A percentile compares a stretch with the other conserved stretches of the same genome.
These are phyloP conservation scores for Eucalyptus camaldulensis DNA, from an alignment of 345 rosid genomes.

Conservation along the genomic window DNA sequence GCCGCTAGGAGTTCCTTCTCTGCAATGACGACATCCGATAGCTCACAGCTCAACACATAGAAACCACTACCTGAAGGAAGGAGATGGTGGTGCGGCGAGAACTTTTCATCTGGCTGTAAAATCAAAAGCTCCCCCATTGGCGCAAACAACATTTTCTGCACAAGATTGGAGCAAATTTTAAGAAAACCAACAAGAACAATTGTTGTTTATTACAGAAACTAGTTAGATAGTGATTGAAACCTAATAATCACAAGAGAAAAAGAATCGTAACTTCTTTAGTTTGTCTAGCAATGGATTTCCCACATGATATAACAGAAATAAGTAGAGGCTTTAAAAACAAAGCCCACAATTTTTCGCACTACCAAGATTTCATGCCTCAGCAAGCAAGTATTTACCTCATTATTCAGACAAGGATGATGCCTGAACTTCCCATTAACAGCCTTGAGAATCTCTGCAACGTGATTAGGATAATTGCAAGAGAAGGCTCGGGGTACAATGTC, in stretches of 20 bases:
- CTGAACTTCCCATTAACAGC: conserved; percentile 83
- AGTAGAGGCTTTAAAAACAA: background rate
- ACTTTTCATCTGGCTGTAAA: conserved; percentile 82
- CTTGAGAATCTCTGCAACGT: conserved; percentile 68
- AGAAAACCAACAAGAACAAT: background rate
- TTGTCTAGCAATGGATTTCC: background rate
- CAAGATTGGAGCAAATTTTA: background rate
- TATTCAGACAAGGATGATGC: conserved; percentile 77
- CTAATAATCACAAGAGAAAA: background rate
- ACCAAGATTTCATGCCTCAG: background rate
- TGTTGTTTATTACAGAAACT: background rate
- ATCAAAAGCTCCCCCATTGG: conserved; percentile 96
- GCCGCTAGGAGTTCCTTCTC: conserved; percentile 69
- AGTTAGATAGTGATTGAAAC: background rate
- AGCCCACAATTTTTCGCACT: background rate
- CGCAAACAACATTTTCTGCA: conserved; percentile 66
- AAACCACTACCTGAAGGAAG: conserved; percentile 94
- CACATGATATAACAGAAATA: background rate
- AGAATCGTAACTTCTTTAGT: background rate
- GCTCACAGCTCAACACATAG: conserved; percentile 34
- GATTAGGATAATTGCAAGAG: conserved; percentile 86
- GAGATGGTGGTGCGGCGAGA: conserved; percentile 79
- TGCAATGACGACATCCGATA: conserved; percentile 20
- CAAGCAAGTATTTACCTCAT: conserved; percentile 34
- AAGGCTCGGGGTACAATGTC: conserved; percentile 97